Conservation (phyloP, 2,329 filamentous ascomycete species). For the Xylariaceae sp. region DNA sequence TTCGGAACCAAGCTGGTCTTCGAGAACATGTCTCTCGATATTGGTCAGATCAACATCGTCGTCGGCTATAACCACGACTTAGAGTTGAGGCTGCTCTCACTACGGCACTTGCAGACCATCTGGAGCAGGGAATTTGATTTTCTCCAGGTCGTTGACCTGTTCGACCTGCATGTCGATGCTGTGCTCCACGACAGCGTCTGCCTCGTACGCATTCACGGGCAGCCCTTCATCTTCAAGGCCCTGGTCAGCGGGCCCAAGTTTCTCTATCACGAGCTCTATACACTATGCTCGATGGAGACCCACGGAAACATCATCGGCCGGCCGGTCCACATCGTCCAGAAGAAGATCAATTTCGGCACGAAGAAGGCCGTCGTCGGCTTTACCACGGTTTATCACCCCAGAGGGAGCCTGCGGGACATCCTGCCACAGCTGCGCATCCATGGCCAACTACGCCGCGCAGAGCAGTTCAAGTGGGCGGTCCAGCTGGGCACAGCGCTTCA, state of each 20-base stretch:
- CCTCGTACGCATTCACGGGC: constrained; percentile 36
- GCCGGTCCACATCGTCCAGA: constrained; percentile 48
- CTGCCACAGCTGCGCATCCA: constrained; percentile 45
- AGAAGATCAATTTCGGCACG: constrained; percentile 46
- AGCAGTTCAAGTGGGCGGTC: constrained; percentile 45
- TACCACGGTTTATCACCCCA: constrained; percentile 43
- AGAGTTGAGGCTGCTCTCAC: constrained; percentile 43
- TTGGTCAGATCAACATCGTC: constrained; percentile 36
- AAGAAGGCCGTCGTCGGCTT: constrained; percentile 51
- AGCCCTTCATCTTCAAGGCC: constrained; percentile 49
- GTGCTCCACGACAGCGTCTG: constrained; percentile 55
- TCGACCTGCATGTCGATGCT: constrained; percentile 39
- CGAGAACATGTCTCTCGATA: constrained; percentile 39
- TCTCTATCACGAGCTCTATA: constrained; percentile 53
- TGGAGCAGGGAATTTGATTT: constrained; percentile 36
- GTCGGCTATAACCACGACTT: constrained; percentile 44
- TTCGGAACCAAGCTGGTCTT: constrained; percentile 53
- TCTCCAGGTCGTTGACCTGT: constrained; percentile 42
- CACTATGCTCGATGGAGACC: constrained; percentile 42
- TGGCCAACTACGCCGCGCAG: constrained; percentile 30
- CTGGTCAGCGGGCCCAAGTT: constrained; percentile 51
- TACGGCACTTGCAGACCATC: constrained; percentile 30
- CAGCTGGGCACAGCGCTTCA: constrained; percentile 45
- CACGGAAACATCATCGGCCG: constrained; percentile 46
- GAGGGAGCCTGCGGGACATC: constrained; percentile 48